Percentiles rank a stretch among this genome's conserved stretches.
phyloP scores from a whole-genome alignment of 176 grass and related monocot genomes.

The Tillandsia fasciculata region DNA sequence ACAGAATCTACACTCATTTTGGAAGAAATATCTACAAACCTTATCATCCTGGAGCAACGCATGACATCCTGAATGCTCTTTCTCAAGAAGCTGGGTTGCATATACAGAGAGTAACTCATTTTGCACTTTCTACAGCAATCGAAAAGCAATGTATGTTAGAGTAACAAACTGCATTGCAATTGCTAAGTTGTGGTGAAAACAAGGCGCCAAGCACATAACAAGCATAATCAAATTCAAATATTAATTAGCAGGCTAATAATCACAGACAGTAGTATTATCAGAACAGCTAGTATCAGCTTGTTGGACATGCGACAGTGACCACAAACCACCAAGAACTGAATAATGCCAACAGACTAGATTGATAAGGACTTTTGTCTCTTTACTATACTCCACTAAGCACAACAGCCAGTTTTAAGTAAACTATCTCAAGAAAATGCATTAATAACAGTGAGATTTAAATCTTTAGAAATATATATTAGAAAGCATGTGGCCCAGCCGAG shows the following conservation, averaged over 20 bases:
- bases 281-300: too few species aligned
- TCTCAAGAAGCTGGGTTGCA: conserved; percentile 79
- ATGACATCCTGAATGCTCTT: conserved; percentile 89
- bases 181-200: too few species aligned
- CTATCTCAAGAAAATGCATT: neutral
- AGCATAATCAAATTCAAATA: too few species aligned
- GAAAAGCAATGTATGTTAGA: conserved; percentile 2
- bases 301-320: too few species aligned
- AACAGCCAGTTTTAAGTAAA: neutral
- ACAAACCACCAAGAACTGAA: neutral
- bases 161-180: neutral
- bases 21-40: conserved; percentile 28
- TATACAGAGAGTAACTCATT: conserved; percentile 77
- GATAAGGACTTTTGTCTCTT: neutral
- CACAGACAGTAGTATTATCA: too few species aligned
- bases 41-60: conserved; percentile 91
- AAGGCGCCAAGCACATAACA: too few species aligned
- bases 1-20: neutral
- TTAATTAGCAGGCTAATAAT: too few species aligned
- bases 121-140: conserved; percentile 69
- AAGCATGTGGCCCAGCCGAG: too few species aligned
- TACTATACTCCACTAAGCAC: neutral
- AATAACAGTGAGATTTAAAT: neutral
- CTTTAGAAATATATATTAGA: too few species aligned
- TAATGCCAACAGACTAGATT: neutral